Percentiles rank a stretch among this genome's conserved stretches.
Evolutionary conservation across 2,329 filamentous ascomycete genomes (phyloP).

Genomic region (Aureobasidium sp.): DNA sequence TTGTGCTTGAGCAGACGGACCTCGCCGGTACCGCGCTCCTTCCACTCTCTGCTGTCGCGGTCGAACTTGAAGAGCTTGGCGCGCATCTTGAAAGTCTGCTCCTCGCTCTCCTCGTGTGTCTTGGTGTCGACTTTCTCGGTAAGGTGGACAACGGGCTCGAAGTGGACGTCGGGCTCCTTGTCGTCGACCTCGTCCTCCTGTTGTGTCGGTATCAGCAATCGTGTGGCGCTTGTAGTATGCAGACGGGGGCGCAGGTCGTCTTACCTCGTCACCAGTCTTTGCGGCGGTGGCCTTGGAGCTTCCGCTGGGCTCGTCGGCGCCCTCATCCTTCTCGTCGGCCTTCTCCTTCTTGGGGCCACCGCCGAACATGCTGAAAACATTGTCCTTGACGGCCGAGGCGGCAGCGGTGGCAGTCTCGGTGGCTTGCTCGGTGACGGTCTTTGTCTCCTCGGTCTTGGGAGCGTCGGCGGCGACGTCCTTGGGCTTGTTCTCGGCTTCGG

Average conservation of each 20-base stretch:
- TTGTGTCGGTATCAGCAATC: slow-evolving; percentile 10
- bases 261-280: slow-evolving; percentile 60
- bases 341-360: slow-evolving; percentile 95
- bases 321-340: slow-evolving; percentile 66
- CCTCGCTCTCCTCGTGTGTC: slow-evolving; percentile 97
- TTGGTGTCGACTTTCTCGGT: slow-evolving; percentile 95
- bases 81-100: slow-evolving; percentile 98
- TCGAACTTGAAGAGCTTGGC: slow-evolving; percentile 99
- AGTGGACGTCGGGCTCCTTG: slow-evolving; percentile 75
- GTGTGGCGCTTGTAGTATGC: neutral
- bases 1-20: slow-evolving; percentile 96
- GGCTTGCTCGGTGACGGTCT: slow-evolving; percentile 14
- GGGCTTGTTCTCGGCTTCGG: slow-evolving; percentile 13
- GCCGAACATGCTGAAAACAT: slow-evolving; percentile 97
- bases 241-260: slow-evolving; percentile 8
- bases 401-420: slow-evolving; percentile 29
- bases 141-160: slow-evolving; percentile 90
- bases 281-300: slow-evolving; percentile 52
- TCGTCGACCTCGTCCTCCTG: slow-evolving; percentile 28
- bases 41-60: slow-evolving; percentile 88
- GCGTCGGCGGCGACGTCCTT: slow-evolving; percentile 4
- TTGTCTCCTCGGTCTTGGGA: slow-evolving; percentile 5
- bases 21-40: slow-evolving; percentile 96
- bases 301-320: slow-evolving; percentile 77
- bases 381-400: slow-evolving; percentile 38